Conservation (phyloP, 2,329 filamentous ascomycete genomes). For the Alternaria incomplexa region DNA sequence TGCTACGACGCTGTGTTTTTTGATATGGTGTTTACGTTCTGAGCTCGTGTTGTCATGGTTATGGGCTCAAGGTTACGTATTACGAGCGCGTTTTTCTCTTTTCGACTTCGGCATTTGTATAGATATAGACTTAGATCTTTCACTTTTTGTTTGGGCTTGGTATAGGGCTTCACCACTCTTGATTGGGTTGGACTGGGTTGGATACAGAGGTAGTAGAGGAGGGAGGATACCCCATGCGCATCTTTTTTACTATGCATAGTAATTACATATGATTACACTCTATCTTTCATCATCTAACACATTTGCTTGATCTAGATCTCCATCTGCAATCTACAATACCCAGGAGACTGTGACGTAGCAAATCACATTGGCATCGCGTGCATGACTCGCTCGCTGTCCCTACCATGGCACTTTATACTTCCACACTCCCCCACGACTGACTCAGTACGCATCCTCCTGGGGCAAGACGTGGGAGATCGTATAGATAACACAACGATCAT, state of each 20-base stretch:
- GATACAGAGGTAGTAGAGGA: not conserved
- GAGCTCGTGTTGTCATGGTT: too few relatives aligned
- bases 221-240: not conserved
- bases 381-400: not conserved
- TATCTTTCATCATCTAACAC: not conserved
- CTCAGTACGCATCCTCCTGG: too few relatives aligned
- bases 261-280: not conserved
- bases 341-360: too few relatives aligned
- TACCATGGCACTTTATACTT: too few relatives aligned
- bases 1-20: too few relatives aligned
- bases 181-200: not conserved
- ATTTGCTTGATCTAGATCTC: too few relatives aligned
- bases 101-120: not conserved
- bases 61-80: too few relatives aligned
- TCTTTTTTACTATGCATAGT: not conserved
- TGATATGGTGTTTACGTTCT: too few relatives aligned
- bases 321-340: too few relatives aligned
- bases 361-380: not conserved
- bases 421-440: not conserved
- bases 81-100: too few relatives aligned
- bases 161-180: not conserved
- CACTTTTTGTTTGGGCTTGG: not conserved
- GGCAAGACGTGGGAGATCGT: too few relatives aligned
- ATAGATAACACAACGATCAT: too few relatives aligned
- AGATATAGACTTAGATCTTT: not conserved